Evolutionary conservation across 163 green algal genomes (phyloP).

Genomic region (Coccomyxa subellipsoidea): DNA sequence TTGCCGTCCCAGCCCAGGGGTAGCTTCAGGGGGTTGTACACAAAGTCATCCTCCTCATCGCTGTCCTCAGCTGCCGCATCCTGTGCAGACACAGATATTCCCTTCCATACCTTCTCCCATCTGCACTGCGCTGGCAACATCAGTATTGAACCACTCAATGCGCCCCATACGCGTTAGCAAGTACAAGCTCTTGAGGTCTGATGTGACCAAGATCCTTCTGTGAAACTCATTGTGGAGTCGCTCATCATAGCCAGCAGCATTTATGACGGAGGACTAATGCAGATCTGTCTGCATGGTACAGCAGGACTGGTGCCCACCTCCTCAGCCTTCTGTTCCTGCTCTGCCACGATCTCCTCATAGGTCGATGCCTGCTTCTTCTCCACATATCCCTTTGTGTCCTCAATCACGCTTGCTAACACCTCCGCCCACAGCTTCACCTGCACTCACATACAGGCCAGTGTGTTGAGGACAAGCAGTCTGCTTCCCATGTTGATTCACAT

Average conservation of each 20-base stretch:
- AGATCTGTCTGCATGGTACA: background rate
- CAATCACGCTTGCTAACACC: constrained; percentile 63
- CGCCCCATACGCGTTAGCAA: too few species aligned
- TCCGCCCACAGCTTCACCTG: constrained; percentile 45
- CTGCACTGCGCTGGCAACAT: too few species aligned
- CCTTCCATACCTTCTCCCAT: background rate
- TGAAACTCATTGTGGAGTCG: too few species aligned
- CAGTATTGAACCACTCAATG: too few species aligned
- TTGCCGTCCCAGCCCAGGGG: constrained; percentile 97
- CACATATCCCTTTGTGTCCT: constrained; percentile 77
- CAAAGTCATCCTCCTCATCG: constrained; percentile 89
- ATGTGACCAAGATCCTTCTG: too few species aligned
- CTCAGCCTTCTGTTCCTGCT: constrained; percentile 48
- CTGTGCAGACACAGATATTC: constrained; percentile 11
- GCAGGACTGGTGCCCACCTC: background rate
- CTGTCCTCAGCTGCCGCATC: constrained; percentile 60
- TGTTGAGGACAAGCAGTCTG: too few species aligned
- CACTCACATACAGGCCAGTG: background rate
- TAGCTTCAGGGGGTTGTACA: constrained; percentile 99
- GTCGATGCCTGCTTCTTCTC: constrained; percentile 93
- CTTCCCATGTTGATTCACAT: too few species aligned
- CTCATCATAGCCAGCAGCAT: too few species aligned
- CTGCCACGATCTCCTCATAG: constrained; percentile 89
- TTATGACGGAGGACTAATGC: background rate
- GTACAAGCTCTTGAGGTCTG: too few species aligned